phyloP scores from a whole-genome alignment of 208 protist genomes.

The Trypanosoma mega region DNA sequence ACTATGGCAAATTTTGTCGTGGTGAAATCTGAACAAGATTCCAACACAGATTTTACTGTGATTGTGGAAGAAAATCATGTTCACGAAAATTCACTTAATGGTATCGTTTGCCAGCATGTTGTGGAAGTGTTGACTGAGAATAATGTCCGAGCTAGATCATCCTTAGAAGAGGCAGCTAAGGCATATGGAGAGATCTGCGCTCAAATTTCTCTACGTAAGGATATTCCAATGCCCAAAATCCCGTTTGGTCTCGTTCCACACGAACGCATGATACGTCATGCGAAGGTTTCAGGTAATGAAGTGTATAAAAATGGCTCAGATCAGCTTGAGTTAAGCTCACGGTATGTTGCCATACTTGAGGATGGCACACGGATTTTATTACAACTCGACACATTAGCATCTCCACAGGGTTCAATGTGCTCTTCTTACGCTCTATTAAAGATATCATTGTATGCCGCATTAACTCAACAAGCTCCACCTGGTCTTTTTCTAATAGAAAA shows the following conservation, averaged over 20 bases:
- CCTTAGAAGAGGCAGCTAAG: constrained; percentile 34
- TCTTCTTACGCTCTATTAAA: constrained; percentile 60
- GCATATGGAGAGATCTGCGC: constrained; percentile 47
- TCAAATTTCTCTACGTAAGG: constrained; percentile 31
- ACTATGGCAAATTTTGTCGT: neutral
- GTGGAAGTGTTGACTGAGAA: constrained; percentile 46
- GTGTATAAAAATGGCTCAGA: constrained; percentile 46
- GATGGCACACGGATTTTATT: constrained; percentile 55
- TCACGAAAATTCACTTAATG: constrained; percentile 38
- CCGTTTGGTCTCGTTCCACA: constrained; percentile 35
- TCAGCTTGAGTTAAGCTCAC: constrained; percentile 63
- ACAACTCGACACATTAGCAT: constrained; percentile 63
- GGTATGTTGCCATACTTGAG: constrained; percentile 52
- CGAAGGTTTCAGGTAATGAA: constrained; percentile 53
- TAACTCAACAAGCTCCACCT: constrained; percentile 54
- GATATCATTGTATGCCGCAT: constrained; percentile 51
- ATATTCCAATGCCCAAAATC: constrained; percentile 16
- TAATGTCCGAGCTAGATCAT: constrained; percentile 27
- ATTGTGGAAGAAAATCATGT: constrained; percentile 68
- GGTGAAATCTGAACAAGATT: neutral
- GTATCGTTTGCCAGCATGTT: constrained; percentile 69
- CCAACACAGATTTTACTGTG: constrained; percentile 16
- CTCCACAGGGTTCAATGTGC: constrained; percentile 41
- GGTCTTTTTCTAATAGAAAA: constrained; percentile 64
- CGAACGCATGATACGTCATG: constrained; percentile 42